Conservation (phyloP, 2,329 filamentous ascomycete species). For the Macrophomina tecta region DNA sequence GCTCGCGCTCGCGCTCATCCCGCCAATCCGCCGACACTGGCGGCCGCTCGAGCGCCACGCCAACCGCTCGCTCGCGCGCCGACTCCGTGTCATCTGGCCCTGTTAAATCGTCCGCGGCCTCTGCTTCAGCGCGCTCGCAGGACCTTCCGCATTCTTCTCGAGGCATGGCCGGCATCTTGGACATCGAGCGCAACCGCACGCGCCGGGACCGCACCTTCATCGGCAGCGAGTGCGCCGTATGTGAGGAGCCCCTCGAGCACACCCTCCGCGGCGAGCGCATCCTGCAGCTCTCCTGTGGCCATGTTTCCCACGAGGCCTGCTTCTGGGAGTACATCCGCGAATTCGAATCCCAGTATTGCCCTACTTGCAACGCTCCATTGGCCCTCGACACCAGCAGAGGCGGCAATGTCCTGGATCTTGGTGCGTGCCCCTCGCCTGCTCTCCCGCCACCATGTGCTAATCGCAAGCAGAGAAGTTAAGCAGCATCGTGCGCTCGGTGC, state of each 20-base stretch:
- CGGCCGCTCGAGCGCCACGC: constrained; percentile 20
- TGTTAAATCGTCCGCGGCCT: constrained; percentile 22
- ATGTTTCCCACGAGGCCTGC: constrained; percentile 96
- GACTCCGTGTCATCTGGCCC: constrained; percentile 26
- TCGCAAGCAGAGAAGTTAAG: constrained; percentile 82
- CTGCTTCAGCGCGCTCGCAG: constrained; percentile 21
- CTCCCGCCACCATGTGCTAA: constrained; percentile 35
- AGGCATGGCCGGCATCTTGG: constrained; percentile 70
- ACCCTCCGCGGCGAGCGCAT: constrained; percentile 93
- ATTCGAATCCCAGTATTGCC: constrained; percentile 91
- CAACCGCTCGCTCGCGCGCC: constrained; percentile 23
- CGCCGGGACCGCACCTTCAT: constrained; percentile 94
- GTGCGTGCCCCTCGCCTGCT: constrained; percentile 57
- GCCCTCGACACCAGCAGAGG: constrained; percentile 91
- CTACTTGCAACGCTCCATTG: constrained; percentile 88
- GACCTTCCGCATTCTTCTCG: constrained; percentile 35
- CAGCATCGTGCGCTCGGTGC: constrained; percentile 85
- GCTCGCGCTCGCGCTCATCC: constrained; percentile 27
- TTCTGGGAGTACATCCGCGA: constrained; percentile 99
- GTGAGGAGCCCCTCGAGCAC: constrained; percentile 95
- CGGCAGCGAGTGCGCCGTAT: constrained; percentile 92
- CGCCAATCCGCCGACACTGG: constrained; percentile 19
- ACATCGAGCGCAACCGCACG: constrained; percentile 76
- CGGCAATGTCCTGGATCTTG: constrained; percentile 90
- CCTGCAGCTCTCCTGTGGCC: constrained; percentile 93